Base-by-base conservation (phyloP, 192 early-diverging fungal species). In the Cetraspora pellucida region DNA sequence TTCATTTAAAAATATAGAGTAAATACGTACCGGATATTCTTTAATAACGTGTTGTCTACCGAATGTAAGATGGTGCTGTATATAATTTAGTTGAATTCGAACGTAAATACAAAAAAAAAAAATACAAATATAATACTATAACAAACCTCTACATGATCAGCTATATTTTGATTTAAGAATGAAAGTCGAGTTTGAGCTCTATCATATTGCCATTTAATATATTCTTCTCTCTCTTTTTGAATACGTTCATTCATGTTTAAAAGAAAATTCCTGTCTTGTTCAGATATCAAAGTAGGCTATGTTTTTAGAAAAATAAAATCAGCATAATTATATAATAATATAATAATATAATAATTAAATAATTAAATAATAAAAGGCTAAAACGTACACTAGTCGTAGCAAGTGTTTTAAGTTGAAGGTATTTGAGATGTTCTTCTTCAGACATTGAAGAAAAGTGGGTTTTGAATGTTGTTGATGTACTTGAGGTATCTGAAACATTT, bases 1-100 rank as follows among this genome's bases (percentile, higher is more conserved):
- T 37, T 11, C 7, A 43, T 25, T 43, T 54, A 8, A 60, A 13
- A 14, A 57, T 43, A 47, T 44, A 31, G 0, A 44, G 17, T 30
- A 21, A 52, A 14, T 63, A 52, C 74, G 19, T 54, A 76, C 74
- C 8, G 74, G 59, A 65, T 75, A 75, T 27, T 55, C 57, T n/a
- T 63, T 66, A 14, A 50, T 47, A 50, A 52, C 27, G 10, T 46
- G 27, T 28, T 46, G 10, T 49, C 74, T 49, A 6, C 57, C 25
- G 16, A 49, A 21, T 17, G 17, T 46, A 27, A 63, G 37, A n/a
- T 65, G 63, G 3, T 43, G 17, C 74, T 76, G 28, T 49, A 1
- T 13, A 49, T 9, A 49, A 49, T 13, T 13, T 49, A 49, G 16
- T 13, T 49, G 2, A 49, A 13, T 13, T 49, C 10, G 2, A 47